phyloP scores from a whole-genome alignment of 352 stramenopile species.

The Phytophthora aleatoria region DNA sequence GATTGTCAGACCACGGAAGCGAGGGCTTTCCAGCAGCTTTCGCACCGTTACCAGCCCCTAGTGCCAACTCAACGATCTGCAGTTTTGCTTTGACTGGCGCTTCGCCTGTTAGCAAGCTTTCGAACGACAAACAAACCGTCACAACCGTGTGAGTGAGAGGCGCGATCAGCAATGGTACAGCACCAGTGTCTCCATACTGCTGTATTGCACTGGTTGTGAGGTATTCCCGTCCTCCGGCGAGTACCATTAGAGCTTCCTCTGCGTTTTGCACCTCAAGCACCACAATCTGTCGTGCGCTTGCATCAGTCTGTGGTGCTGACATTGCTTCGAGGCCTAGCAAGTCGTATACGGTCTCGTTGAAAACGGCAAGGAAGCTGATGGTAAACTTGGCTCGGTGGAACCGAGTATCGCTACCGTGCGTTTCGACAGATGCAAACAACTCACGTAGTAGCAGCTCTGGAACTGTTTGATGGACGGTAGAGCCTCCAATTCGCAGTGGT shows the following conservation, averaged over 20 bases:
- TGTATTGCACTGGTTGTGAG: constrained; percentile 32
- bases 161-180: constrained; percentile 13
- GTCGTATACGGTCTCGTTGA: constrained; percentile 95
- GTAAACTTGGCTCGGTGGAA: constrained; percentile 65
- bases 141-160: constrained; percentile 66
- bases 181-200: constrained; percentile 25
- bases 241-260: constrained; percentile 66
- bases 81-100: constrained; percentile 60
- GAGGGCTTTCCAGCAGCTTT: constrained; percentile 12
- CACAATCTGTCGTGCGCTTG: constrained; percentile 38
- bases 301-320: constrained; percentile 5
- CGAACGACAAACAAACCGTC: constrained; percentile 65
- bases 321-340: constrained; percentile 72
- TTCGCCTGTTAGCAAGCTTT: constrained; percentile 49
- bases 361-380: constrained; percentile 92
- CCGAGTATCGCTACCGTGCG: constrained; percentile 32
- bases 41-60: constrained; percentile 16
- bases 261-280: constrained; percentile 74
- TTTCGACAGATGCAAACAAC: constrained; percentile 47
- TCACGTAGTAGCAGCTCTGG: constrained; percentile 52
- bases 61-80: constrained; percentile 71
- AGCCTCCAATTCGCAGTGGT: constrained; percentile 25
- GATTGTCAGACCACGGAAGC: constrained; percentile 39
- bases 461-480: constrained; percentile 29
- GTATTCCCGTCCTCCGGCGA: constrained; percentile 55